Percentiles rank a stretch among this genome's conserved stretches.
Conservation (phyloP, 352 stramenopile species). For the Pythium rishiriense region DNA sequence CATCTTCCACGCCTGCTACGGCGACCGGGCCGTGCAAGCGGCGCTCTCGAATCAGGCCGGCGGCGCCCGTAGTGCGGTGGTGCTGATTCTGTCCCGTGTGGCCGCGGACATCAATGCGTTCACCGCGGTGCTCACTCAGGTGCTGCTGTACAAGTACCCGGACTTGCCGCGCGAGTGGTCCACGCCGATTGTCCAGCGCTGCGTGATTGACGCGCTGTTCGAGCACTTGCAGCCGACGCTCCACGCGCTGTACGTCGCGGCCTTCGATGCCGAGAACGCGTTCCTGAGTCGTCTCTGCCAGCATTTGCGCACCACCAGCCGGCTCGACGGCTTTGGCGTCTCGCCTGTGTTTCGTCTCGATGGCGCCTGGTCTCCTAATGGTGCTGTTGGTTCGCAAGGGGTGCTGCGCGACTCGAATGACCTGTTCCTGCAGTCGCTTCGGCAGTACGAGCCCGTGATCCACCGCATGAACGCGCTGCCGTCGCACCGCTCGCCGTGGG, state of each 20-base stretch:
- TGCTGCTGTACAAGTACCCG: slow-evolving; percentile 61
- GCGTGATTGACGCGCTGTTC: slow-evolving; percentile 59
- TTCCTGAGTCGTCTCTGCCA: slow-evolving; percentile 37
- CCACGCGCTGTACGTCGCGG: slow-evolving; percentile 50
- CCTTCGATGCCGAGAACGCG: slow-evolving; percentile 52
- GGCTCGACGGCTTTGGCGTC: slow-evolving; percentile 44
- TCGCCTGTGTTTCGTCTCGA: slow-evolving; percentile 53
- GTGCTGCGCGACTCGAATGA: slow-evolving; percentile 28
- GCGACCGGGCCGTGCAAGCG: slow-evolving; percentile 19
- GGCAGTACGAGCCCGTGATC: slow-evolving; percentile 41
- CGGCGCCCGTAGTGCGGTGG: not conserved
- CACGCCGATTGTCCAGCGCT: slow-evolving; percentile 36
- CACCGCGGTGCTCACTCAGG: slow-evolving; percentile 46
- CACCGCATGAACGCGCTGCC: slow-evolving; percentile 46
- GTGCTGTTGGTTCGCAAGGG: too few relatives aligned
- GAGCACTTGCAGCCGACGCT: slow-evolving; percentile 61
- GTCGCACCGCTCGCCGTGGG: slow-evolving; percentile 52
- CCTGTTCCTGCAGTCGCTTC: slow-evolving; percentile 30
- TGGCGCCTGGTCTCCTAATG: slow-evolving; percentile 31
- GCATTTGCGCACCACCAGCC: slow-evolving; percentile 26
- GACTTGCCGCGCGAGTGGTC: slow-evolving; percentile 22
- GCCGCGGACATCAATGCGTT: slow-evolving; percentile 58
- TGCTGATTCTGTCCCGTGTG: slow-evolving; percentile 38
- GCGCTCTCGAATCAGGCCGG: slow-evolving; percentile 14
- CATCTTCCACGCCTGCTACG: slow-evolving; percentile 54